phyloP scores from a whole-genome alignment of 306 rosid genomes.

The Rosa multiflora region DNA sequence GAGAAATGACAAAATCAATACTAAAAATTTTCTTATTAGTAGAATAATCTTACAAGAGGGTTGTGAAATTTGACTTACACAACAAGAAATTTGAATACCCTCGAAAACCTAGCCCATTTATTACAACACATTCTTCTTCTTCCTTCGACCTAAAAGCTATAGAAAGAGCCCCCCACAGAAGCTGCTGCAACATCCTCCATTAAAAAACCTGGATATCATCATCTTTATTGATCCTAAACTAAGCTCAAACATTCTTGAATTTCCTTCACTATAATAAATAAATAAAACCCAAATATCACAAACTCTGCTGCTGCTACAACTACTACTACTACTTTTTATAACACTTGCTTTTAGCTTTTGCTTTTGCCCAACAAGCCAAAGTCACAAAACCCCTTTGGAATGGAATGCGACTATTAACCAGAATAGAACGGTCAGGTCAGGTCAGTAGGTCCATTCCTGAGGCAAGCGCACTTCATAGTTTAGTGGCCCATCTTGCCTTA shows the following conservation, averaged over 20 bases:
- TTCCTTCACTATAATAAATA: conserved; percentile 23
- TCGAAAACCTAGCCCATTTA: conserved; percentile 22
- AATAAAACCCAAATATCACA: conserved; percentile 32
- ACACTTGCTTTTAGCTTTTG: conserved; percentile 19
- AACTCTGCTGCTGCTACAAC: conserved; percentile 5
- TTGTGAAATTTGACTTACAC: not conserved
- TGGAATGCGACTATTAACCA: not conserved
- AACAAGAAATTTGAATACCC: not conserved
- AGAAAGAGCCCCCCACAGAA: conserved; percentile 30
- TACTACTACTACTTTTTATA: conserved; percentile 8
- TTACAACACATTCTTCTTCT: conserved; percentile 31
- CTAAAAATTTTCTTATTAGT: conserved; percentile 5
- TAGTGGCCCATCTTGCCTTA: conserved; percentile 43
- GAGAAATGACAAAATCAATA: not conserved
- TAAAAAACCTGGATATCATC: conserved; percentile 39
- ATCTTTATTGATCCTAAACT: conserved; percentile 49
- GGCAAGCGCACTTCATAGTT: conserved; percentile 63
- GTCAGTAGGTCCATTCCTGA: conserved; percentile 82
- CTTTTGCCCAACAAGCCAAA: not conserved
- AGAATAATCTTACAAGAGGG: conserved; percentile 7
- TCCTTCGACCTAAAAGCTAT: conserved; percentile 27
- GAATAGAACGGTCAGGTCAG: not conserved
- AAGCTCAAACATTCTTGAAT: conserved; percentile 46
- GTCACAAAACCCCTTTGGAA: conserved; percentile 10
- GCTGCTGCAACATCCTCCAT: conserved; percentile 32